A percentile compares a stretch with the other conserved stretches of the same genome.
Evolutionary conservation across 2,329 filamentous ascomycete species (phyloP).

Genomic region (Penicillium sp.): DNA sequence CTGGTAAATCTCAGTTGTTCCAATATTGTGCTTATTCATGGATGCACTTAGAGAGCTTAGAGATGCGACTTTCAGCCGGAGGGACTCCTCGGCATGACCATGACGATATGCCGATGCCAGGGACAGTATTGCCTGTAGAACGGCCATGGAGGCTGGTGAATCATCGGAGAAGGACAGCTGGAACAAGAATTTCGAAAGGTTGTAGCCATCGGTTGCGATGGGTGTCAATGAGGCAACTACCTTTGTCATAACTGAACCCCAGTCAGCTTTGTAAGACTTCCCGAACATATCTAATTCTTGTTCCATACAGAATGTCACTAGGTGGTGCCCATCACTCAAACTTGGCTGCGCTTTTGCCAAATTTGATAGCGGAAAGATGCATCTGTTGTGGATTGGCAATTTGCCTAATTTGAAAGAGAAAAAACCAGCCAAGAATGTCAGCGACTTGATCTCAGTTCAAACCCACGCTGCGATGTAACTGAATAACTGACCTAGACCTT

Average conservation of each 20-base stretch:
- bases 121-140: constrained; percentile 3
- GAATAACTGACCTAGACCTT: neutral
- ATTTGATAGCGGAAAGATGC: neutral
- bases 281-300: neutral
- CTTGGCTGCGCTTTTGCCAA: neutral
- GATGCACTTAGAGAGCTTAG: neutral
- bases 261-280: neutral
- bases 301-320: neutral
- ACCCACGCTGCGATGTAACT: neutral
- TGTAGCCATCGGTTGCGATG: neutral
- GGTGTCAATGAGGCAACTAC: neutral
- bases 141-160: constrained; percentile 8
- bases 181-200: constrained; percentile 6
- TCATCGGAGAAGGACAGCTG: constrained; percentile 10
- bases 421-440: neutral
- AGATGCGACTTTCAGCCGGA: constrained; percentile 4
- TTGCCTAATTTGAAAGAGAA: neutral
- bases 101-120: constrained; percentile 2
- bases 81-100: neutral
- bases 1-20: constrained; percentile 6
- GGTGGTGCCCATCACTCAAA: neutral
- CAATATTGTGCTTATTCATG: neutral
- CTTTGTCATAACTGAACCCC: neutral
- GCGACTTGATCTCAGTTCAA: neutral
- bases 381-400: neutral